Conservation (phyloP, 352 stramenopile species). For the Pythium myriotylum region DNA sequence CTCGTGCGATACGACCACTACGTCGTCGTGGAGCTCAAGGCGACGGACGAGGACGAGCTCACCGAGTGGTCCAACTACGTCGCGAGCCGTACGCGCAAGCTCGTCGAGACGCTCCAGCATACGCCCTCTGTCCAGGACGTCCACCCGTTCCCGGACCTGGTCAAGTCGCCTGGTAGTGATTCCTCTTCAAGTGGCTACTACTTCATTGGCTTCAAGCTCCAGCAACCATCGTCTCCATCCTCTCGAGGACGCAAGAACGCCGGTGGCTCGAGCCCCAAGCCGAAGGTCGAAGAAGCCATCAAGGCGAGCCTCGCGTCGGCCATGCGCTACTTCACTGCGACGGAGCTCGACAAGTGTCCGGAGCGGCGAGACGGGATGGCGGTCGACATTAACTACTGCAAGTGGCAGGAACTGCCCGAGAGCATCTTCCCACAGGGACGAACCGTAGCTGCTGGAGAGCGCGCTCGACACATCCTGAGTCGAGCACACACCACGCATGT, state of each 20-base stretch:
- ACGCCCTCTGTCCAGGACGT: conserved; percentile 57
- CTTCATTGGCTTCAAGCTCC: conserved; percentile 71
- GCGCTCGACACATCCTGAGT: conserved; percentile 79
- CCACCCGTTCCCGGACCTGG: conserved; percentile 71
- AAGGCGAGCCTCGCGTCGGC: conserved; percentile 55
- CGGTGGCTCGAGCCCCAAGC: background rate
- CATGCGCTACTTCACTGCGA: conserved; percentile 80
- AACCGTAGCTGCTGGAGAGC: conserved; percentile 64
- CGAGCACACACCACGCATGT: conserved; percentile 71
- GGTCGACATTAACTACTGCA: conserved; percentile 56
- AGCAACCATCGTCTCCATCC: conserved; percentile 10
- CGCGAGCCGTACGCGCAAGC: conserved; percentile 77
- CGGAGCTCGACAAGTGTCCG: conserved; percentile 55
- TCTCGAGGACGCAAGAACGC: background rate
- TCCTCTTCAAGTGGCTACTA: conserved; percentile 49
- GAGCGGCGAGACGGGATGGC: conserved; percentile 67
- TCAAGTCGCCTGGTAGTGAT: conserved; percentile 29
- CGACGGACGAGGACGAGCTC: conserved; percentile 58
- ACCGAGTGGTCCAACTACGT: conserved; percentile 79
- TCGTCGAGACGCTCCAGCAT: conserved; percentile 82
- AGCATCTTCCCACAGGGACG: conserved; percentile 62
- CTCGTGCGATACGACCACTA: conserved; percentile 87
- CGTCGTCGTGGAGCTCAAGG: conserved; percentile 61
- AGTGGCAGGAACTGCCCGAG: conserved; percentile 74
- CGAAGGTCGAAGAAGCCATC: conserved; percentile 21